Evolutionary conservation across 2,329 filamentous ascomycete species (phyloP).

Genomic region (Pseudocercospora crystallina): DNA sequence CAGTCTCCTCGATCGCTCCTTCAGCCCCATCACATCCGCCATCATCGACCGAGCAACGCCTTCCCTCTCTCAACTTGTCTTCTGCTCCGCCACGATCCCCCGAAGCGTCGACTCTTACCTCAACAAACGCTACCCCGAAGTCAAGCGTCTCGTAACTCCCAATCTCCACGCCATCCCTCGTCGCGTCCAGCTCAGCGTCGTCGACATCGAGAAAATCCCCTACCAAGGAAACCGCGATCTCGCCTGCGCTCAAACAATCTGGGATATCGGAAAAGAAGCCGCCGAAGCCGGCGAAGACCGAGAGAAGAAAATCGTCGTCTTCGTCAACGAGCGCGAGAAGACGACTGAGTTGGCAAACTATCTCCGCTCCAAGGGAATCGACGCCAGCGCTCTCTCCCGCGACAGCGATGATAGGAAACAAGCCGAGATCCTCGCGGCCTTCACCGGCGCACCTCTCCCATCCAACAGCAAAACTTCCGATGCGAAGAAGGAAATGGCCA

Average conservation of each 20-base stretch:
- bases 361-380: constrained; percentile 79
- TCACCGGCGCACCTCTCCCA: constrained; percentile 53
- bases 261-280: constrained; percentile 81
- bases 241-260: constrained; percentile 92
- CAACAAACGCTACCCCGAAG: constrained; percentile 76
- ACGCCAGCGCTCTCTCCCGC: constrained; percentile 79
- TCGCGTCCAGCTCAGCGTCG: constrained; percentile 87
- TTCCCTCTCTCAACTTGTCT: constrained; percentile 79
- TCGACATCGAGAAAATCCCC: constrained; percentile 88
- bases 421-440: constrained; percentile 72
- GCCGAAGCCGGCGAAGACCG: constrained; percentile 58
- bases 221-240: constrained; percentile 91
- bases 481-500: background rate
- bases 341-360: constrained; percentile 78
- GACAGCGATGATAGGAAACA: constrained; percentile 79
- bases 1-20: constrained; percentile 90
- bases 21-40: constrained; percentile 75
- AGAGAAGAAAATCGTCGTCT: constrained; percentile 85
- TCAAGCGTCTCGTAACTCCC: constrained; percentile 84
- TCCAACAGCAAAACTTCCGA: constrained; percentile 6
- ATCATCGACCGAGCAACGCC: constrained; percentile 81
- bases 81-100: constrained; percentile 96
- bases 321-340: constrained; percentile 93
- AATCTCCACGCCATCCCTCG: constrained; percentile 95
- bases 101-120: constrained; percentile 83